These are phyloP conservation scores for Peltaster fructicola DNA, from an alignment of 2,329 filamentous ascomycete genomes.

Conservation along the genomic window DNA sequence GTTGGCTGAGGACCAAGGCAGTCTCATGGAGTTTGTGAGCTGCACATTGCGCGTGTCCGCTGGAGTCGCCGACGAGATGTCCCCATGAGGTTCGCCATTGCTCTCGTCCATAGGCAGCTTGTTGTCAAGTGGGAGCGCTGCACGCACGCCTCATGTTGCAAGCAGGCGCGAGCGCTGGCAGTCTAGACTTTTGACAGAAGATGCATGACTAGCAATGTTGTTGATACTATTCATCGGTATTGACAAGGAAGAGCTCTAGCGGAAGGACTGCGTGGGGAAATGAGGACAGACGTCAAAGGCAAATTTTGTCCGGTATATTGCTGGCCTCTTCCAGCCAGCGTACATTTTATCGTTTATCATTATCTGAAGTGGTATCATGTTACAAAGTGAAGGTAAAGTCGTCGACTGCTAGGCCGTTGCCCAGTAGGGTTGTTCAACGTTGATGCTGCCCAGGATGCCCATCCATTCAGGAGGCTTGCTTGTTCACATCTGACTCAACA, in stretches of 20 bases:
- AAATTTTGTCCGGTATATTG: too few relatives aligned
- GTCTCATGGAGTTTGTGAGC: not conserved
- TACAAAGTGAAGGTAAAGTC: not conserved
- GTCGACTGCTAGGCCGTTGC: too few relatives aligned
- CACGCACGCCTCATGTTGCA: too few relatives aligned
- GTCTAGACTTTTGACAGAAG: too few relatives aligned
- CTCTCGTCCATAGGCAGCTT: not conserved
- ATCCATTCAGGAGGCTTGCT: constrained; percentile 45
- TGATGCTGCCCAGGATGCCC: too few relatives aligned
- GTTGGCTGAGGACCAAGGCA: constrained; percentile 1
- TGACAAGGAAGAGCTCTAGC: too few relatives aligned
- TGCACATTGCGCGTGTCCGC: not conserved
- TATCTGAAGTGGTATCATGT: not conserved
- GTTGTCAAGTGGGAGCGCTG: not conserved
- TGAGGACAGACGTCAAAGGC: too few relatives aligned
- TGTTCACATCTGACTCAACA: constrained; percentile 64
- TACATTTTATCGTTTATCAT: not conserved
- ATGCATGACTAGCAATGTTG: too few relatives aligned
- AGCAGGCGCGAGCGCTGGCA: too few relatives aligned
- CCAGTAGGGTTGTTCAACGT: too few relatives aligned
- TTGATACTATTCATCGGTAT: too few relatives aligned
- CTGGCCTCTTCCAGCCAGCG: constrained; percentile 1
- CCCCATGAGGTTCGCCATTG: not conserved
- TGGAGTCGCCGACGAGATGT: not conserved
- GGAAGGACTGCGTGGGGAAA: too few relatives aligned